Evolutionary conservation across 148 eudicot genomes (phyloP), one percentile per base, ranked within the genome.

Genomic region (Rhododendron henanense): DNA sequence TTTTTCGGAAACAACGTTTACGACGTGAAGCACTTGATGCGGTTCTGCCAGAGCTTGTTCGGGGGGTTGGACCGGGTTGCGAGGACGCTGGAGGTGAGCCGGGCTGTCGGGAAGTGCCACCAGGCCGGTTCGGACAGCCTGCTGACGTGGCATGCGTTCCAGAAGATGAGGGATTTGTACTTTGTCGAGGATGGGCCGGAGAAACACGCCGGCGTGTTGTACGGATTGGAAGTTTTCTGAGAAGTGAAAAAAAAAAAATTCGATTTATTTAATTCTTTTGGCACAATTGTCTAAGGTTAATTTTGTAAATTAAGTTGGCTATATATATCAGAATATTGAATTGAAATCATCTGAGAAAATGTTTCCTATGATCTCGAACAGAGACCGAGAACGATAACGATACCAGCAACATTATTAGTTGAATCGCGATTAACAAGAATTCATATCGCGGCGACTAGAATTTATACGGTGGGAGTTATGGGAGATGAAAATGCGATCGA

Each of bases 111-210:
- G 76, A 92, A 94, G 86, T 93, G 91, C 59, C 96, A 94, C 16
- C 96, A 94, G 69, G 96, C 96, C 86, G 96, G 96, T 74, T 93
- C 96, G 9, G 96, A 94, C 87, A 94, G 96, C 10, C 47, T 94
- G 90, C 83, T 94, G 82, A 94, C 96, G 79, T 94, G 94, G 94
- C 92, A 90, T 10, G 91, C 94, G 6, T 94, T 93, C 73, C 92
- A 91, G 59, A 94, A 87, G 86, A 93, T 94, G 71, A 92, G 93
- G 13, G 87, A 92, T 37, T 6, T 91, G 1, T 92, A 88, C 75
- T 94, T 94, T 84, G 89, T 84, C 1, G 73, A 88, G n/a, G 87
- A 86, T 78, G 89, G 80, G 2, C 91, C 90, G 10, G 88, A 89
- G 47, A 89, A 88, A 35, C 86, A 90, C 67, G 95, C 93, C 39